Evolutionary conservation across 2,329 filamentous ascomycete genomes (phyloP).

Genomic region (Sporothrix variecibatus): DNA sequence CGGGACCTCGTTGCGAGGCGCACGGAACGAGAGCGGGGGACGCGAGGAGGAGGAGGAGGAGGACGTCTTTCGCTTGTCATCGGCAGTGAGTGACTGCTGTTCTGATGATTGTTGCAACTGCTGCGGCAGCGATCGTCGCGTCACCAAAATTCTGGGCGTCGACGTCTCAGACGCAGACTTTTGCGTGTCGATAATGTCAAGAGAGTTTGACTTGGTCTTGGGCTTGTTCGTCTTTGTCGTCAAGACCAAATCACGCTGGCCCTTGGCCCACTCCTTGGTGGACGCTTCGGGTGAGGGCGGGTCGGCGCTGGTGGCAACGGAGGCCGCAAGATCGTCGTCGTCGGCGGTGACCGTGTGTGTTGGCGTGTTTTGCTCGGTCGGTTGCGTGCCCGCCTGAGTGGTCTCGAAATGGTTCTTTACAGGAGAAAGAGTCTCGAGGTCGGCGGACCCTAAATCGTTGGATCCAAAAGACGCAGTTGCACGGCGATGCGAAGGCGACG

Average conservation of each 20-base stretch:
- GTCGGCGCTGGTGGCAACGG: constrained; percentile 27
- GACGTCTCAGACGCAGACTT: constrained; percentile 21
- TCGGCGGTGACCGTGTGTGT: not conserved
- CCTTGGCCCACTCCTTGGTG: constrained; percentile 43
- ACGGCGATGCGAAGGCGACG: constrained; percentile 41
- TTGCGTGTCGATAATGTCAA: constrained; percentile 42
- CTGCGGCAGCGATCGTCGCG: not conserved
- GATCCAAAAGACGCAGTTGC: constrained; percentile 44
- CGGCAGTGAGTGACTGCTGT: constrained; percentile 34
- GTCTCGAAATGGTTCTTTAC: constrained; percentile 38
- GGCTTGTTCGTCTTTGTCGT: not conserved
- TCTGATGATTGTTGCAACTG: not conserved
- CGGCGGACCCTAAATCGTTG: constrained; percentile 38
- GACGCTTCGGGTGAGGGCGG: constrained; percentile 35
- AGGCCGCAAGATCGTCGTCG: constrained; percentile 21
- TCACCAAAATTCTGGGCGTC: not conserved
- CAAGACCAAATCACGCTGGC: constrained; percentile 41
- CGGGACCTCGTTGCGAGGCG: constrained; percentile 39
- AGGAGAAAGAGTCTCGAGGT: constrained; percentile 39
- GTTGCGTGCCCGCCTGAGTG: not conserved
- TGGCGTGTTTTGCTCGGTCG: constrained; percentile 17
- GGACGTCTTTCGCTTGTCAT: constrained; percentile 50
- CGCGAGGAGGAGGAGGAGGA: constrained; percentile 42
- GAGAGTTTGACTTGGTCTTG: constrained; percentile 41
- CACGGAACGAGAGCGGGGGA: constrained; percentile 55